Base-by-base conservation (phyloP, 148 eudicot genomes). In the Fagopyrum homotropicum region DNA sequence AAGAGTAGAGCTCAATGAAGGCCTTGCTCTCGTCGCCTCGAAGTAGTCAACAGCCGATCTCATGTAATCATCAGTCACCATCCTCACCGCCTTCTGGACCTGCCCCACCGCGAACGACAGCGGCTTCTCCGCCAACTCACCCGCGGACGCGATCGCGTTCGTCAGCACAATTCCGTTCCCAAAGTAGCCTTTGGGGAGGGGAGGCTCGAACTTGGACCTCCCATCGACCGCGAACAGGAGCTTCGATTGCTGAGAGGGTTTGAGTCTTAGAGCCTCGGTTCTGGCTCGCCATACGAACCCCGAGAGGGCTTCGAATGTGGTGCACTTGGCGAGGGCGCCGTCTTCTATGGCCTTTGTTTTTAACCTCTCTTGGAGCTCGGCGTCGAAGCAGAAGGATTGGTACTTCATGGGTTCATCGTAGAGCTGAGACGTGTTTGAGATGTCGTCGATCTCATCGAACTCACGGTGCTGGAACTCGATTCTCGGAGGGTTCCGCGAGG, bases 191-290 rank as follows among this genome's bases (percentile, higher is more conserved):
- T 73, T 72, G 45, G 90, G 90, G 43, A 87, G 40, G 0, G 83
- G 81, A 11, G 90, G 90, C 50, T 52, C 50, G 46, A 85, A 80
- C 14, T 80, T 85, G 7, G 86, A 35, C 52, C 90, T 76, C 4
- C 90, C 90, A 73, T 87, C 88, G 8, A 85, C 88, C 4, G 90
- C 90, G 44, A 87, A 85, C 12, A 85, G 83, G 6, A 87, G 84
- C 48, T 85, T 87, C 4, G 88, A 85, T 17, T 74, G 82, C 73
- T 87, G 90, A 69, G 81, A 77, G 1, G 82, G 77, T 55, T 73
- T 72, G 82, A 85, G 77, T 7, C 72, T 29, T 0, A 85, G 73
- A 11, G 90, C 86, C 16, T 77, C 72, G 75, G 79, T 83, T n/a
- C 88, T 75, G n/a, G 90, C 86, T 71, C 85, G 81, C 90, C 90